phyloP scores from a whole-genome alignment of 2,329 filamentous ascomycete species.

The Exophiala lecanii-corni region DNA sequence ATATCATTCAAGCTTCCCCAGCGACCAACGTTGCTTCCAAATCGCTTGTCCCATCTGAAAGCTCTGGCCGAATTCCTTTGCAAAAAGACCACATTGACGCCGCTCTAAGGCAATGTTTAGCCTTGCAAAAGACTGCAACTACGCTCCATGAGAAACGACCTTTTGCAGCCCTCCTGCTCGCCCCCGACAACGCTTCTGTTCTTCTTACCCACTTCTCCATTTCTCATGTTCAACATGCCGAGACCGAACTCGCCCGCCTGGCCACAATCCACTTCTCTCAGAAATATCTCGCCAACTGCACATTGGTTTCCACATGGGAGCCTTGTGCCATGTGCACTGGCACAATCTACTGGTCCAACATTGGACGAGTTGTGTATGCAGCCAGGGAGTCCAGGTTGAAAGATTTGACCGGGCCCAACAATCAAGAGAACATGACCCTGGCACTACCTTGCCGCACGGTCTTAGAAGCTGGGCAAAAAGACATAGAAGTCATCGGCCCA shows the following conservation, averaged over 20 bases:
- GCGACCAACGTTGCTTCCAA: background rate
- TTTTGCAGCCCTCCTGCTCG: conserved; percentile 47
- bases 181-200: conserved; percentile 47
- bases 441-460: conserved; percentile 46
- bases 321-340: conserved; percentile 52
- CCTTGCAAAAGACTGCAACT: conserved; percentile 42
- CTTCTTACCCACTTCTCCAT: conserved; percentile 48
- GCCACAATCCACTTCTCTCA: conserved; percentile 47
- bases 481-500: conserved; percentile 48
- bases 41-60: background rate
- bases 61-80: conserved; percentile 25
- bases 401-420: conserved; percentile 43
- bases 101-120: conserved; percentile 38
- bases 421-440: conserved; percentile 51
- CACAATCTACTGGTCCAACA: conserved; percentile 50
- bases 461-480: conserved; percentile 46
- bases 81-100: conserved; percentile 37
- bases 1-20: no score
- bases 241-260: conserved; percentile 47
- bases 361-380: conserved; percentile 49
- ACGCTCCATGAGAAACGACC: conserved; percentile 44
- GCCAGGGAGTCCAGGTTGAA: conserved; percentile 47
- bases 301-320: conserved; percentile 52
- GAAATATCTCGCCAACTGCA: conserved; percentile 47
- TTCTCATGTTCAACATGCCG: conserved; percentile 51